Conservation (phyloP, 352 stramenopile species). For the Pythium periplocum region DNA sequence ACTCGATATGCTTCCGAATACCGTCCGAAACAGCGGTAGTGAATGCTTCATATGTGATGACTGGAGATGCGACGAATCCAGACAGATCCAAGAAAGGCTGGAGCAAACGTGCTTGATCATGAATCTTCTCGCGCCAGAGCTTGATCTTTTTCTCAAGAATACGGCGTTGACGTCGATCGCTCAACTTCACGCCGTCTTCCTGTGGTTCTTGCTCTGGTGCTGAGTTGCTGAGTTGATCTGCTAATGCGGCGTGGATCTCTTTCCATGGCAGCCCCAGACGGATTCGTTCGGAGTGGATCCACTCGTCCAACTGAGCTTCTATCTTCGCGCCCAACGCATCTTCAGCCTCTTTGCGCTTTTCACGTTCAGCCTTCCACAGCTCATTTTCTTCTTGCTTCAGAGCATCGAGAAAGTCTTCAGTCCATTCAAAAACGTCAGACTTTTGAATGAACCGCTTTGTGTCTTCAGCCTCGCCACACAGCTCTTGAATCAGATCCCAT, state of each 20-base stretch:
- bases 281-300: slow-evolving; percentile 18
- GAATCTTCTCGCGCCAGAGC: slow-evolving; percentile 28
- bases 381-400: slow-evolving; percentile 43
- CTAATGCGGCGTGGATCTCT: slow-evolving; percentile 6
- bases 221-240: background rate
- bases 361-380: slow-evolving; percentile 41
- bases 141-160: slow-evolving; percentile 52
- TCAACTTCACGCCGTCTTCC: slow-evolving; percentile 15
- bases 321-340: slow-evolving; percentile 22
- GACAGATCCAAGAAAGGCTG: slow-evolving; percentile 22
- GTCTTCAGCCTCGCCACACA: slow-evolving; percentile 13
- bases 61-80: slow-evolving; percentile 23
- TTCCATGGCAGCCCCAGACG: slow-evolving; percentile 16
- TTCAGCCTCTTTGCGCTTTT: slow-evolving; percentile 30
- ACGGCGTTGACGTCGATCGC: slow-evolving; percentile 36
- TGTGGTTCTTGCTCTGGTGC: background rate
- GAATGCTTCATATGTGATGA: slow-evolving; percentile 38
- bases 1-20: slow-evolving; percentile 28
- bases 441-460: slow-evolving; percentile 24
- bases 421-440: slow-evolving; percentile 63
- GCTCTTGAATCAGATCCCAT: slow-evolving; percentile 33
- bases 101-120: slow-evolving; percentile 21
- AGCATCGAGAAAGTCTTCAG: slow-evolving; percentile 38
- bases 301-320: slow-evolving; percentile 24
- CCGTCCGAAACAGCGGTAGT: slow-evolving; percentile 24